Conservation (phyloP, 805 yeast genomes). For the Suhomyces tanzawaensis region DNA sequence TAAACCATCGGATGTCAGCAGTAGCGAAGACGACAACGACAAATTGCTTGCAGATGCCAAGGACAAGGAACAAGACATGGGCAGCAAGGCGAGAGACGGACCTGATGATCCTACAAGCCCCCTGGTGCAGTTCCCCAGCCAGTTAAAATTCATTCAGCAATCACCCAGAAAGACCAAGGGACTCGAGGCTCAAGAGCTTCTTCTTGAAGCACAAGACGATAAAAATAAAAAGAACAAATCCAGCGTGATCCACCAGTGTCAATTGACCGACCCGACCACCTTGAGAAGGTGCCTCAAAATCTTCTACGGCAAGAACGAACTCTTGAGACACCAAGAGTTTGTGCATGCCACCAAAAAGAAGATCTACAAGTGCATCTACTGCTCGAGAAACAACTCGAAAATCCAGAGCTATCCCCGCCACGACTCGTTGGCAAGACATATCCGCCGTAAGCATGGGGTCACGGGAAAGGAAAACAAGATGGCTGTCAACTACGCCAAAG, state of each 20-base stretch:
- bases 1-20: slow-evolving; percentile 14
- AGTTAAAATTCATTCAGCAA: slow-evolving; percentile 8
- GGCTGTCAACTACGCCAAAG: slow-evolving; percentile 45
- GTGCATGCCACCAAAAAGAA: slow-evolving; percentile 45
- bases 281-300: slow-evolving; percentile 35
- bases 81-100: background rate
- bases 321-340: slow-evolving; percentile 44
- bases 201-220: slow-evolving; percentile 9
- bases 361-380: slow-evolving; percentile 40
- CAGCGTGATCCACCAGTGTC: slow-evolving; percentile 42
- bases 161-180: slow-evolving; percentile 8
- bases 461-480: slow-evolving; percentile 44
- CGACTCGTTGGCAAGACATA: slow-evolving; percentile 44
- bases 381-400: slow-evolving; percentile 32
- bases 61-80: background rate
- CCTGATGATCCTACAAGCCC: slow-evolving; percentile 1
- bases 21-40: slow-evolving; percentile 14
- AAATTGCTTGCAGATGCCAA: background rate
- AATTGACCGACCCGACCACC: slow-evolving; percentile 33
- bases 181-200: background rate
- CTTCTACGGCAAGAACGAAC: slow-evolving; percentile 44
- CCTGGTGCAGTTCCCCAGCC: slow-evolving; percentile 7
- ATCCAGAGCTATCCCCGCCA: slow-evolving; percentile 44
- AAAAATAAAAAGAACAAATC: slow-evolving; percentile 16
- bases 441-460: slow-evolving; percentile 42